Conservation (phyloP, 108 stramenopile species). For the Bacterosira constricta region DNA sequence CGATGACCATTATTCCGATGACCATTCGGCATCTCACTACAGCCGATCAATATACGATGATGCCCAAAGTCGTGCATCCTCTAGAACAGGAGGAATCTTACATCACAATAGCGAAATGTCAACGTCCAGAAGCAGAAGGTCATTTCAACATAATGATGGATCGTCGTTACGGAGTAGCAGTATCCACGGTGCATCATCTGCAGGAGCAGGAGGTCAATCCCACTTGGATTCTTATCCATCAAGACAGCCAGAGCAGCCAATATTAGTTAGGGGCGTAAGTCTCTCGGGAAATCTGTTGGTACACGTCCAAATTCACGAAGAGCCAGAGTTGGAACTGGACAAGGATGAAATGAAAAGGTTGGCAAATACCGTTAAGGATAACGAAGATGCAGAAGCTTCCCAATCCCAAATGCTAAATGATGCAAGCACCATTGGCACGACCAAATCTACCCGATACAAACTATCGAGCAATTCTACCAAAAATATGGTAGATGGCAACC, state of each 20-base stretch:
- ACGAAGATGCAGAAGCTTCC: not conserved
- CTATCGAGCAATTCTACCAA: no score
- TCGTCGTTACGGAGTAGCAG: not conserved
- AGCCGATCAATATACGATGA: no score
- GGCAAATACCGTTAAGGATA: not conserved
- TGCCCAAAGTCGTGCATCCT: no score
- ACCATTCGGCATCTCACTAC: no score
- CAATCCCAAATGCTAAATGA: no score
- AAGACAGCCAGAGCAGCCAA: not conserved
- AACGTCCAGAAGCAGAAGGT: no score
- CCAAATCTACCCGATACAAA: not conserved
- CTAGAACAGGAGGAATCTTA: no score
- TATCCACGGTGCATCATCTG: not conserved
- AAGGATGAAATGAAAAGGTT: conserved; percentile 3
- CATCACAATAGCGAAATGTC: no score
- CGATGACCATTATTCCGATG: no score
- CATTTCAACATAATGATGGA: no score
- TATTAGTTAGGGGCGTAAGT: not conserved
- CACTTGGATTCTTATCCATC: not conserved
- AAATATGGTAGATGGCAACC: no score
- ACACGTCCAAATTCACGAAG: conserved; percentile 13
- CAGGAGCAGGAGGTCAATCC: not conserved
- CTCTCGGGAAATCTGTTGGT: conserved; percentile 17
- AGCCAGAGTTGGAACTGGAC: conserved; percentile 12
- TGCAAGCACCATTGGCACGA: conserved; percentile 1